Base-by-base conservation (phyloP, 2,329 filamentous ascomycete species). In the Raffaelea albimanens region DNA sequence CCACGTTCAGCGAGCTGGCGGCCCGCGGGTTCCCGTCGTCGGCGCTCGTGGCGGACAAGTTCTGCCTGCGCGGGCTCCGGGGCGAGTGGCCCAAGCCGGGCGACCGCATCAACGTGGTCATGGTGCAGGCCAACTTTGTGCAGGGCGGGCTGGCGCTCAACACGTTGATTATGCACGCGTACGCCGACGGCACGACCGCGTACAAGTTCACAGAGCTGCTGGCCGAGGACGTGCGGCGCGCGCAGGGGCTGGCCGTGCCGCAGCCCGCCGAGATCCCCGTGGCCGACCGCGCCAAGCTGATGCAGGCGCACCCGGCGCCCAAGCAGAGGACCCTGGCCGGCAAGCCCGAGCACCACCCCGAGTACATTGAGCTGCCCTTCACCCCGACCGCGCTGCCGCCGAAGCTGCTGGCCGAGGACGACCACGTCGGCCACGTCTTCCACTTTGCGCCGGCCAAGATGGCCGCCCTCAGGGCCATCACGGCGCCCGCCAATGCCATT, bases 131-230 rank as follows among this genome's bases (percentile, higher is more conserved):
- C 44, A 46, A 41, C 39, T 42, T 41, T 18, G 22, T 46, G 19
- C 25, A 25, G 13, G 44, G 44, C 23, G 44, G 44, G 19, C 39
- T 46, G 36, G 29, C 41, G 11, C 44, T 46, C 18, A 41, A 34
- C 25, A 34, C 25, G 19, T 19, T 46, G 11, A 29, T 42, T 14
- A n/a, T 46, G 11, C 44, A 46, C 16, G 38, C 44, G 8, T 46
- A 41, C 16, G 44, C 44, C 8, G 44, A 46, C 44, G 38, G 44
- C 23, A 46, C 44, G 2, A 46, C 44, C 4, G 23, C 44, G 13
- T 46, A 46, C 38, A 46, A 46, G 44, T 42, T 46, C 39, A 46
- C 44, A 18, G 38, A 46, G 19, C 31, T 46, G 13, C 44, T 46
- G 18, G 44, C 16, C 19, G 18, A 42, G 38, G 44, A 46, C 11